These are phyloP conservation scores for Bisporella sp. DNA, from an alignment of 2,329 filamentous ascomycete species.

Conservation along the genomic window DNA sequence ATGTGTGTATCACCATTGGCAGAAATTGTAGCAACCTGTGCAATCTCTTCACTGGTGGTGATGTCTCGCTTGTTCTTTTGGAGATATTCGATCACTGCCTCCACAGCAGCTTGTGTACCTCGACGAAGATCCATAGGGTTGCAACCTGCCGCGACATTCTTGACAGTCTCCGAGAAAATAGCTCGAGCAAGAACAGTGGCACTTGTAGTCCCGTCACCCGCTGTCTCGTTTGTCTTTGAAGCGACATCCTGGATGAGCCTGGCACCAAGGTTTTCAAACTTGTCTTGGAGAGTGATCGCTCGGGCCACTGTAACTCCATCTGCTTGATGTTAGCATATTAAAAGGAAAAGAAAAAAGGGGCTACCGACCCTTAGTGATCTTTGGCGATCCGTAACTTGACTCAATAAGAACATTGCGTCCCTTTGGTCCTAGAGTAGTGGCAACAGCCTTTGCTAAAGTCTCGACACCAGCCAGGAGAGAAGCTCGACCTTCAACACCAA, in stretches of 20 bases:
- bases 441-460: conserved; percentile 91
- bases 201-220: conserved; percentile 97
- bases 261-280: conserved; percentile 98
- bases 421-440: conserved; percentile 94
- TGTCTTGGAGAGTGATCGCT: conserved; percentile 91
- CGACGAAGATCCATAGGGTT: conserved; percentile 99
- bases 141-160: conserved; percentile 98
- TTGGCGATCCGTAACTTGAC: conserved; percentile 96
- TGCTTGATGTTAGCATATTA: conserved; percentile 27
- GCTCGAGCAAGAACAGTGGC: conserved; percentile 93
- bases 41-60: conserved; percentile 93
- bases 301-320: conserved; percentile 86
- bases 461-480: conserved; percentile 89
- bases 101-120: conserved; percentile 93
- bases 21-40: conserved; percentile 96
- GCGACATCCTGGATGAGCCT: conserved; percentile 95
- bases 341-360: not conserved
- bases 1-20: conserved; percentile 96
- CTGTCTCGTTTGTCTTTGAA: conserved; percentile 98
- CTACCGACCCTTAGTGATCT: conserved; percentile 93
- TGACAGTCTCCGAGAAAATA: conserved; percentile 99
- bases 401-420: conserved; percentile 98
- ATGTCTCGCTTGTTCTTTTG: conserved; percentile 97
- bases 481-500: conserved; percentile 90
- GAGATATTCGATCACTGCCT: conserved; percentile 89